Percentiles rank a stretch among this genome's conserved stretches.
phyloP scores from a whole-genome alignment of 179 eudicot species.

The Kewa caespitosa region DNA sequence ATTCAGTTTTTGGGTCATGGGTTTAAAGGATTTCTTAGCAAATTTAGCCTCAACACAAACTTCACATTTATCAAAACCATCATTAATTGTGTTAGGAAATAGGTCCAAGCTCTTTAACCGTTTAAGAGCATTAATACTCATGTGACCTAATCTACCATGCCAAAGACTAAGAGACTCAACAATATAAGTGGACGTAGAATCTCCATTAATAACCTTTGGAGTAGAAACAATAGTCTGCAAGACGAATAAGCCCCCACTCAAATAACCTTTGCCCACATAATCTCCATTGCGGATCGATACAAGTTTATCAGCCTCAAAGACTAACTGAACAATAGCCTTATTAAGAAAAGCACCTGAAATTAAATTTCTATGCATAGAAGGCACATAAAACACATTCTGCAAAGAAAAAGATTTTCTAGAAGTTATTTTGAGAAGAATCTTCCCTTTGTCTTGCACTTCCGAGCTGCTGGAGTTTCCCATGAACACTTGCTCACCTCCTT shows the following conservation, averaged over 20 bases:
- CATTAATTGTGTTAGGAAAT: neutral
- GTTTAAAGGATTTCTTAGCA: neutral
- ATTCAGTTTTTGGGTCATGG: neutral
- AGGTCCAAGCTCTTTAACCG: neutral
- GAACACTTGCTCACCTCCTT: neutral
- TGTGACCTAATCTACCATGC: neutral
- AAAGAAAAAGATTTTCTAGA: neutral
- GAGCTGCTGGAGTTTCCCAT: slow-evolving; percentile 1
- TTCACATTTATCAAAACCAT: neutral
- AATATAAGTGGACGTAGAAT: neutral
- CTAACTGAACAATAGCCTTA: neutral
- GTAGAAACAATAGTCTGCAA: neutral
- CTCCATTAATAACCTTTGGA: neutral
- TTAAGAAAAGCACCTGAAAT: neutral
- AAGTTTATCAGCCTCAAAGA: slow-evolving; percentile 3
- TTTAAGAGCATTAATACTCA: neutral
- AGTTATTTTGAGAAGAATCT: neutral
- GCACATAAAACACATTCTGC: slow-evolving; percentile 2
- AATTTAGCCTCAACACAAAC: neutral
- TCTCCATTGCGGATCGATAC: neutral
- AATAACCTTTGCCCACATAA: neutral
- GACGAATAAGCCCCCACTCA: neutral
- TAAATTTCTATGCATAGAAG: neutral
- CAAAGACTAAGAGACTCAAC: neutral
- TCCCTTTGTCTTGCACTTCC: neutral